These are phyloP conservation scores for Penicillium capsulatum DNA, from an alignment of 2,329 filamentous ascomycete genomes.

Conservation along the genomic window DNA sequence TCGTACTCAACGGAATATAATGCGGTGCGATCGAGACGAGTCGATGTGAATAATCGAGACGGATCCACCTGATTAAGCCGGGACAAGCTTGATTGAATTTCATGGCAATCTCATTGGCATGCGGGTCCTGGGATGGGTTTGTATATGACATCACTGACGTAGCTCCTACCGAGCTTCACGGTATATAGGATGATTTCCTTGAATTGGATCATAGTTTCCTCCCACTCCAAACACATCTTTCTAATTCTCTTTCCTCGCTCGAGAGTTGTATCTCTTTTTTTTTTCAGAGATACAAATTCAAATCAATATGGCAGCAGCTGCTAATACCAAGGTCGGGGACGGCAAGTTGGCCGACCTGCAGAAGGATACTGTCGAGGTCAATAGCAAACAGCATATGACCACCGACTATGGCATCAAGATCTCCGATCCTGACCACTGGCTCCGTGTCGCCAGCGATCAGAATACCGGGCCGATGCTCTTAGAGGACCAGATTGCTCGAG, in stretches of 20 bases:
- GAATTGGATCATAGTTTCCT: no score
- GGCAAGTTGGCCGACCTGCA: conserved; percentile 60
- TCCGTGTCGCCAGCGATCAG: conserved; percentile 60
- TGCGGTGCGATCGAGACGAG: no score
- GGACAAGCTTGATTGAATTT: conserved; percentile 3
- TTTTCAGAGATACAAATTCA: neutral
- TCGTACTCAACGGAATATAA: no score
- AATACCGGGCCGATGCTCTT: conserved; percentile 63
- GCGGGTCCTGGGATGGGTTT: neutral
- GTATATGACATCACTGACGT: no score
- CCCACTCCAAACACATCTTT: no score
- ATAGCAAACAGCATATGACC: conserved; percentile 60
- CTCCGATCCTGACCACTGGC: conserved; percentile 71
- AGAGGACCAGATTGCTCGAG: conserved; percentile 67
- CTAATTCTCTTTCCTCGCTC: neutral
- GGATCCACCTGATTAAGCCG: conserved; percentile 2
- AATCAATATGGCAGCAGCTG: conserved; percentile 13
- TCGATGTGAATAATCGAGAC: neutral
- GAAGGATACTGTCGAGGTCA: conserved; percentile 55
- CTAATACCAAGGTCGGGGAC: conserved; percentile 10
- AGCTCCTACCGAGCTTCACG: neutral
- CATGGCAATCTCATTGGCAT: conserved; percentile 2
- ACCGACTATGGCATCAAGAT: conserved; percentile 75
- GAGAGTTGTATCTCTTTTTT: no score
- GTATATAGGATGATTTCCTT: no score